Base-by-base conservation (phyloP, 2,329 filamentous ascomycete species). In the Dryadomyces quercus-mongolicae region DNA sequence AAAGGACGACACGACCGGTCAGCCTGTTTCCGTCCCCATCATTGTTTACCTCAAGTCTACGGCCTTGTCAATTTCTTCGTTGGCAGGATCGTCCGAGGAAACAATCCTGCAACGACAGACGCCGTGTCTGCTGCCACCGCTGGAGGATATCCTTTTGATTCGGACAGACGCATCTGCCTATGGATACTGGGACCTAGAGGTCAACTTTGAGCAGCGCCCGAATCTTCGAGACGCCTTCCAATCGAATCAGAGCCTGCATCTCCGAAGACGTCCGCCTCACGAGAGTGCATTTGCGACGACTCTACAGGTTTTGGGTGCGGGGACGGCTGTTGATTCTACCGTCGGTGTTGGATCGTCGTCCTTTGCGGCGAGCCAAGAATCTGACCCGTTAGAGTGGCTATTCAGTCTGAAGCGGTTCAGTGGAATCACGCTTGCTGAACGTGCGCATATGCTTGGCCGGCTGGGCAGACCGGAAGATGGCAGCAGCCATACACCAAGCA, bases 1-100 rank as follows among this genome's bases (percentile, higher is more conserved):
- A 18, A 87, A 92, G 57, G 93, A 98, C 61, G 80, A 93, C 3
- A 84, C 93, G 56, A 95, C 88, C 0, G 82, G 85, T 44, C 82
- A 89, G 46, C 86, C 91, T 0, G 80, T 95, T 50, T 80, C 82
- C 8, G 78, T 91, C 2, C 82, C 87, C 0, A 75, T 95, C 48
- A 75, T 76, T 5, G 76, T 95, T 54, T 76, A 73, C 10, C 74
- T 88, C 57, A 78, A 70, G 53, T 45, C 52, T 4, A 53, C 53
- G 13, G 55, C 60, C 1, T 36, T 59, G 9, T 54, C 55, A 8
- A 20, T 51, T 31, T 18, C 70, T 52, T 59, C 53, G 57, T 15
- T 62, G 57, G 64, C 64, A 43, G 66, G 62, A 52, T 66, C 68
- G 55, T 70, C 64, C 60, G 50, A 65, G 62, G 55, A 68, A 8